Evolutionary conservation across 345 rosid species (phyloP), one percentile per base, ranked within the genome.

Genomic region (Acer saccharum): DNA sequence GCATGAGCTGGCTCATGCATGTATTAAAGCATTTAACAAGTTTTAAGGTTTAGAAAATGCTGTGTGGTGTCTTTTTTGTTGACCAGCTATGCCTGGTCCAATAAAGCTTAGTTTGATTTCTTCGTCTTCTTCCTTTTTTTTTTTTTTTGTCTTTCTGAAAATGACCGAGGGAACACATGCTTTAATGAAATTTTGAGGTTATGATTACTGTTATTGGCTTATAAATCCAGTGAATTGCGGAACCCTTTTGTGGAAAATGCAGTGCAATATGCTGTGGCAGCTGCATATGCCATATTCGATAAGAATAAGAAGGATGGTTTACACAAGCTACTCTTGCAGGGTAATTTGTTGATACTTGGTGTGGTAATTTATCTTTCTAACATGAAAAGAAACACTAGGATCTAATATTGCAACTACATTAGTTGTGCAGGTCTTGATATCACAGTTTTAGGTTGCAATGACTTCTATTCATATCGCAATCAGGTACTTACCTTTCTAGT

Each of bases 221-320:
- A 80, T 72, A 66, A 50, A 72, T 74, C 70, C 84, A 94, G 99
- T 72, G 95, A 91, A 69, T 92, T 90, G 3, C 86, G 90, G 79
- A 96, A 96, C 77, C 95, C 95, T 5, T 96, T 92, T 75, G 99
- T 96, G 69, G 98, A 96, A 81, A 91, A 90, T 68, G 97, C 90
- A 6, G 74, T 96, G 25, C 92, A 88, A 72, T 94, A 92, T 85
- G 89, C 90, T 77, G 81, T 92, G 72, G 98, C 97, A 65, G 95
- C 99, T 84, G 98, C 94, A 29, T 83, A 82, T 84, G 87, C 89
- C 66, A 86, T 81, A 65, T 76, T 84, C 41, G 83, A 86, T 84
- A 69, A 86, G 80, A 84, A 76, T 72, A 90, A 85, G 84, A 84
- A 76, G 72, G 97, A 91, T 75, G 82, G 68, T 3, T 77, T 94